Evolutionary conservation across 495 filamentous ascomycete genomes (phyloP).

Genomic region (Penicillium psychrofluorescens): DNA sequence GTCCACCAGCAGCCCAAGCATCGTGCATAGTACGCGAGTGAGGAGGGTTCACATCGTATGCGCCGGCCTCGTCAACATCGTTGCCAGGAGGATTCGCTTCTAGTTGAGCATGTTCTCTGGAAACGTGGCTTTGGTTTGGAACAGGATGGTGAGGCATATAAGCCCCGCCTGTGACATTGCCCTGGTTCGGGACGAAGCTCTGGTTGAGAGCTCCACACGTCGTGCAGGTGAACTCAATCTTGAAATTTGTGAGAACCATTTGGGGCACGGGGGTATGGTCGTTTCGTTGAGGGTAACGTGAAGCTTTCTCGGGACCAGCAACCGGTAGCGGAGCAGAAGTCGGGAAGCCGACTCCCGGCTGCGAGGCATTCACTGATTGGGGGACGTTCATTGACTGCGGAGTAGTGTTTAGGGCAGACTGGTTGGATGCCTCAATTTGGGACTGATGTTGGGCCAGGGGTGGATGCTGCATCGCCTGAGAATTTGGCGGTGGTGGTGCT

Average conservation of each 20-base stretch:
- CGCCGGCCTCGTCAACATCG: conserved; percentile 40
- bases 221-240: conserved; percentile 40
- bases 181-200: conserved; percentile 39
- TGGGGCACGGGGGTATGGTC: conserved; percentile 24
- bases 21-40: conserved; percentile 24
- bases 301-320: conserved; percentile 16
- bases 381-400: conserved; percentile 15
- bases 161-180: conserved; percentile 27
- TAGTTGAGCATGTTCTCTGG: conserved; percentile 14
- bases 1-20: conserved; percentile 20
- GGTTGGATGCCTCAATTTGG: conserved; percentile 15
- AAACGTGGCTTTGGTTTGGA: conserved; percentile 11
- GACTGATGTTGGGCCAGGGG: conserved; percentile 14
- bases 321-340: conserved; percentile 11
- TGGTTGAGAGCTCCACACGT: conserved; percentile 38
- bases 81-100: conserved; percentile 19
- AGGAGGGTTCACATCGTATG: conserved; percentile 13
- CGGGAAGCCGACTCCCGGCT: conserved; percentile 14
- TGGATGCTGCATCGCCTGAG: conserved; percentile 18
- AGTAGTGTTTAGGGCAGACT: conserved; percentile 11
- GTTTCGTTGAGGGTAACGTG: conserved; percentile 15
- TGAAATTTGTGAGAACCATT: conserved; percentile 34
- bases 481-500: conserved; percentile 12
- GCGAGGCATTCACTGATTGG: conserved; percentile 16
- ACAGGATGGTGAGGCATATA: conserved; percentile 25